Percentiles rank a stretch among this genome's conserved stretches.
Evolutionary conservation across 1,139 yeast species (phyloP).

Genomic region (Sugiyamaella pinicola): DNA sequence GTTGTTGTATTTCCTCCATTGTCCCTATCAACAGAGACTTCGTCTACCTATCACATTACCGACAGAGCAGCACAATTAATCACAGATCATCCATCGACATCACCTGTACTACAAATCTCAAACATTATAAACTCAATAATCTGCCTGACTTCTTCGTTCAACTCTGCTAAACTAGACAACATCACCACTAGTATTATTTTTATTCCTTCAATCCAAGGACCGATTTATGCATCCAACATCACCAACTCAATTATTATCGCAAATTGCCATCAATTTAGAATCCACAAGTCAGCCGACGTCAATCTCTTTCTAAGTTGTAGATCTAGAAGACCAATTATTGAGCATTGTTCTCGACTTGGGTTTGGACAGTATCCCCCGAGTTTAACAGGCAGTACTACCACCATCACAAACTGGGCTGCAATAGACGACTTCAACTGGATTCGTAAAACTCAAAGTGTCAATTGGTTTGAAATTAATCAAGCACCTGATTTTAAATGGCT

Average conservation of each 20-base stretch:
- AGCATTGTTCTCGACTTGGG: conserved; percentile 30
- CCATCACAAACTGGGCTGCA: conserved; percentile 24
- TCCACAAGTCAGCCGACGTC: conserved; percentile 34
- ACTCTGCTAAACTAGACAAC: conserved; percentile 28
- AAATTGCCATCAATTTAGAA: conserved; percentile 40
- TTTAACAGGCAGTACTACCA: neutral
- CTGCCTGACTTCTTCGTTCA: conserved; percentile 10
- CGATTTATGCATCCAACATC: conserved; percentile 33
- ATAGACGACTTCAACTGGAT: conserved; percentile 42
- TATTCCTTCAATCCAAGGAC: conserved; percentile 32
- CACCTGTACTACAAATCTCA: conserved; percentile 20
- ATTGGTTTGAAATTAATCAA: conserved; percentile 28
- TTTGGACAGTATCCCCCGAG: conserved; percentile 32
- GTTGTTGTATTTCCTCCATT: neutral
- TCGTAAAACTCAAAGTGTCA: conserved; percentile 27
- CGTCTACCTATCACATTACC: neutral
- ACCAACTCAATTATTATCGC: conserved; percentile 29
- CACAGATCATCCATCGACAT: neutral
- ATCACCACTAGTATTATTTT: conserved; percentile 30
- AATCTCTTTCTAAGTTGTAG: conserved; percentile 34
- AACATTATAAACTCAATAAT: conserved; percentile 23
- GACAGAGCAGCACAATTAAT: neutral
- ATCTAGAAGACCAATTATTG: conserved; percentile 39
- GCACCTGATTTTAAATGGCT: conserved; percentile 10
- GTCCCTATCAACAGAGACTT: neutral